phyloP scores from a whole-genome alignment of 2,329 filamentous ascomycete genomes.

The Leptographium wingfieldii region DNA sequence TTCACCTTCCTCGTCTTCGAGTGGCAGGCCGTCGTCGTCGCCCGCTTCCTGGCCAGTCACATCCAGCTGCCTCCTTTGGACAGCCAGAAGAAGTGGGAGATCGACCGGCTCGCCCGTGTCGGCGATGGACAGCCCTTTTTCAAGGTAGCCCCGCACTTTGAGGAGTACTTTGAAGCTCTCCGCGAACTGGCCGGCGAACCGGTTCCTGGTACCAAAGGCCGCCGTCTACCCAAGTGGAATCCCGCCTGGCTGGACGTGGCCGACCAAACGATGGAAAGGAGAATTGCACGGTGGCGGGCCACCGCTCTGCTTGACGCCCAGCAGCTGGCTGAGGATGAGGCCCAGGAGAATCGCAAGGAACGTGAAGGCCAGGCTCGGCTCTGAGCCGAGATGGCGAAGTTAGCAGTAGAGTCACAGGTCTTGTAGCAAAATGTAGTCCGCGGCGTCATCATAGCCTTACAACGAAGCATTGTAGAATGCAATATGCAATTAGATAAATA shows the following conservation, averaged over 20 bases:
- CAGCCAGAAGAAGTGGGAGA: neutral
- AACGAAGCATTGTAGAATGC: too few relatives aligned
- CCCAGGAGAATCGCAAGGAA: neutral
- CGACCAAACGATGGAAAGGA: neutral
- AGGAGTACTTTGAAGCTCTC: slow-evolving; percentile 1
- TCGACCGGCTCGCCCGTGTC: neutral
- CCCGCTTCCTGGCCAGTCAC: slow-evolving; percentile 40
- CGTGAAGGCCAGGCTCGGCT: neutral
- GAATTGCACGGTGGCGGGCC: neutral
- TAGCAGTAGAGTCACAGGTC: too few relatives aligned
- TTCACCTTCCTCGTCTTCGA: too few relatives aligned
- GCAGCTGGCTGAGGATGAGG: neutral
- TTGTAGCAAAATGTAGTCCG: too few relatives aligned
- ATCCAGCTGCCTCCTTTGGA: slow-evolving; percentile 29
- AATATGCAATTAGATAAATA: neutral
- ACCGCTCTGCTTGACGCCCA: neutral
- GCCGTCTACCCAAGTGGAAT: slow-evolving; percentile 16
- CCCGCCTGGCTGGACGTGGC: neutral
- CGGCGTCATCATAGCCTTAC: too few relatives aligned
- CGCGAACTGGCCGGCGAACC: neutral
- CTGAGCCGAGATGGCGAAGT: neutral
- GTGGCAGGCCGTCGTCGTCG: too few relatives aligned
- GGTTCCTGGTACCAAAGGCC: neutral
- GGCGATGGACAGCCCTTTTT: neutral
- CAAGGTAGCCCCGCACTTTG: neutral